Evolutionary conservation across 2,329 filamentous ascomycete genomes (phyloP), one percentile per base, ranked within the genome.

Genomic region (Ascochyta koolunga): DNA sequence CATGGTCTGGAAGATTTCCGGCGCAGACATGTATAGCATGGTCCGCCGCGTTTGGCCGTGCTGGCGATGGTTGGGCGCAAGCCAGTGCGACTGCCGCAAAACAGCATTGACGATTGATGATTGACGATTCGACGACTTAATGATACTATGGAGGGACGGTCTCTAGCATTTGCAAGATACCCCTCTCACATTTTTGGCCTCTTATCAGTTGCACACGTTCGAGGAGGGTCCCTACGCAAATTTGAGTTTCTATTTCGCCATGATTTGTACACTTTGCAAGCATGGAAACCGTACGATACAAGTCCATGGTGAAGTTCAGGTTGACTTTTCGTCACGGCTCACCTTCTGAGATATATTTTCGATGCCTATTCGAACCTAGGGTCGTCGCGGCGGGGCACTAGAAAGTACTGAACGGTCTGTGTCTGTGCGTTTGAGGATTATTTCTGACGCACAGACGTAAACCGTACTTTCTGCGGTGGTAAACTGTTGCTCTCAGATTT

Each of bases 131-230:
- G 31, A 68, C 52, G 67, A 69, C 35, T 62, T 50, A 49, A 70
- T 56, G 66, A 66, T 48, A 63, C 50, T 42, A 56, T 46, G 58
- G 39, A 64, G 65, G 62, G 66, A 61, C 50, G 59, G 59, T 56
- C 43, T 69, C 61, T 64, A 59, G 65, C 64, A 54, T 65, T 67
- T 67, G 61, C 58, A 64, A 50, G 65, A 68, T 69, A 73, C 67
- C 70, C 70, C 62, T 66, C 67, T 68, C 61, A 40, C 40, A 52
- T 45, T 50, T 33, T 39, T 19, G 13, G 19, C 32, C 13, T 39
- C 29, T 40, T 39, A 4, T 13, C 16, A 11, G 32, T 36, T 13
- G 41, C 51, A 24, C 11, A 31, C 27, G 37, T 46, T 60, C 56
- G 61, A 52, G 43, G 35, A 47, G 24, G 24, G 41, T 42, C 41